A percentile compares a stretch with the other conserved stretches of the same genome.
Conservation (phyloP, 495 filamentous ascomycete species). For the Usnea hakonensis region DNA sequence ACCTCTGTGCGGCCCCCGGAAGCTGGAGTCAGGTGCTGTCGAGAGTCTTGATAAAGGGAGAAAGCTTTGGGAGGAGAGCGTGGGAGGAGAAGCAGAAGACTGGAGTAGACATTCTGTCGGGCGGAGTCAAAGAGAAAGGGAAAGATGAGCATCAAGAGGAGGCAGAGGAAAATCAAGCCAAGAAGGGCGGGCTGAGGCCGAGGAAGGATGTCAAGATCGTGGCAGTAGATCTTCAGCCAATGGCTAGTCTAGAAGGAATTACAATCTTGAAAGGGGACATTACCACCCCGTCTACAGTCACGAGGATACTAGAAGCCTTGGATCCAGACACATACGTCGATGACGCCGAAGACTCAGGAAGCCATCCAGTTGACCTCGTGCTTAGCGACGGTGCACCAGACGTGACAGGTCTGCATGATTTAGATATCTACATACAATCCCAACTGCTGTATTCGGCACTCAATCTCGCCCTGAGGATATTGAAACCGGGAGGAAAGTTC, state of each 20-base stretch:
- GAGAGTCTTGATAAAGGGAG: slow-evolving; percentile 82
- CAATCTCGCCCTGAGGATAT: slow-evolving; percentile 82
- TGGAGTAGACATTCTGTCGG: slow-evolving; percentile 39
- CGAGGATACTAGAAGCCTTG: slow-evolving; percentile 74
- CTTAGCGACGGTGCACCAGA: slow-evolving; percentile 93
- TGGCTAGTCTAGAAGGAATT: slow-evolving; percentile 86
- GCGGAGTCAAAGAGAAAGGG: slow-evolving; percentile 15
- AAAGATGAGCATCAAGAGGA: slow-evolving; percentile 21
- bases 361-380: slow-evolving; percentile 79
- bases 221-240: slow-evolving; percentile 89
- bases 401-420: slow-evolving; percentile 91
- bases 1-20: slow-evolving; percentile 91
- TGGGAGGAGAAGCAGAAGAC: slow-evolving; percentile 74
- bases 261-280: slow-evolving; percentile 89
- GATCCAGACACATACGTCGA: slow-evolving; percentile 58
- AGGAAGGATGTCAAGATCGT: slow-evolving; percentile 84
- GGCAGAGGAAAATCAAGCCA: slow-evolving; percentile 28
- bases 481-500: slow-evolving; percentile 88
- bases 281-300: slow-evolving; percentile 91
- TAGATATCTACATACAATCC: slow-evolving; percentile 95
- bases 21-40: slow-evolving; percentile 97
- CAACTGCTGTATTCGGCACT: slow-evolving; percentile 90
- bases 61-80: slow-evolving; percentile 73
- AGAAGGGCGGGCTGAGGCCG: slow-evolving; percentile 38
- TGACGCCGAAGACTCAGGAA: slow-evolving; percentile 22